Evolutionary conservation across 768 basidiomycete species (phyloP).

Genomic region (Dioszegia crocea): DNA sequence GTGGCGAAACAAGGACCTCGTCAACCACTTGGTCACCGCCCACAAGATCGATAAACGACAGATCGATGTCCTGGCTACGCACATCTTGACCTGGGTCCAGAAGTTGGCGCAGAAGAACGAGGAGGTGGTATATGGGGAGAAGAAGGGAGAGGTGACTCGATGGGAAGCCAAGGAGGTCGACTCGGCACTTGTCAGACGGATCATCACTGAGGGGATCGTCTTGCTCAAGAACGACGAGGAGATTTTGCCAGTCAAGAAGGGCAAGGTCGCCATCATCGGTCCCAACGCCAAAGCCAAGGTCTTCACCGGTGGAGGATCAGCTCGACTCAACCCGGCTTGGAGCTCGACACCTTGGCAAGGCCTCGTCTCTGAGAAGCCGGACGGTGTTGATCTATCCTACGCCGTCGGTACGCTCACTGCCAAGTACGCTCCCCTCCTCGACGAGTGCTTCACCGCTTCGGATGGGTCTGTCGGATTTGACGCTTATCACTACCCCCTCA

Average conservation of each 20-base stretch:
- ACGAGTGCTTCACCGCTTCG: conserved; percentile 57
- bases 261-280: conserved; percentile 62
- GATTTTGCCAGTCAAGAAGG: conserved; percentile 55
- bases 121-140: conserved; percentile 58
- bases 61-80: conserved; percentile 55
- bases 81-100: conserved; percentile 65
- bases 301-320: conserved; percentile 63
- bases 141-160: conserved; percentile 18
- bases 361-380: conserved; percentile 55
- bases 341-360: conserved; percentile 57
- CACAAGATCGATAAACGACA: conserved; percentile 53
- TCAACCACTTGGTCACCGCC: conserved; percentile 22
- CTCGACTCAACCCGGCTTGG: conserved; percentile 65
- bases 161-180: conserved; percentile 52
- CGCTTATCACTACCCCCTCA: conserved; percentile 59
- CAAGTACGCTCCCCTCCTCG: conserved; percentile 67
- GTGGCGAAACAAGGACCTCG: conserved; percentile 10
- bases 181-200: conserved; percentile 58
- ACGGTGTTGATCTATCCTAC: conserved; percentile 55
- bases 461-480: conserved; percentile 64
- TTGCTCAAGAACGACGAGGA: conserved; percentile 61
- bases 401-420: conserved; percentile 60
- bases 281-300: conserved; percentile 56
- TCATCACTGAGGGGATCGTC: conserved; percentile 64
- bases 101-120: conserved; percentile 63